These are phyloP conservation scores for Fusarium annulatum DNA, from an alignment of 2,329 filamentous ascomycete species.

Conservation along the genomic window DNA sequence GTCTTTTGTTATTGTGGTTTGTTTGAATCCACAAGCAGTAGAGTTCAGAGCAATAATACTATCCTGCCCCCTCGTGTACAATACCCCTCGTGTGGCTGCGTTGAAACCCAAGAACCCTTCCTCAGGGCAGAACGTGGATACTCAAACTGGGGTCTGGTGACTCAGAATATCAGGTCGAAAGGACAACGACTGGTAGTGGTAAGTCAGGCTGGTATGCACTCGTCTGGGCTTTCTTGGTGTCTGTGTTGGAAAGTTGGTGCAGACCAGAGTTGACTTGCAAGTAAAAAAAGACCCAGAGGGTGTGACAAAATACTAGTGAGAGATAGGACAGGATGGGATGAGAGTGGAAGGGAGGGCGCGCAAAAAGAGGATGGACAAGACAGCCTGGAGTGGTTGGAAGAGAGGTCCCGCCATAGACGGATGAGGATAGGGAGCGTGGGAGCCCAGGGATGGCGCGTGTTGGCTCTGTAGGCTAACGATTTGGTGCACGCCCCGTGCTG, in stretches of 20 bases:
- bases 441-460: slow-evolving; percentile 40
- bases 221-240: slow-evolving; percentile 14
- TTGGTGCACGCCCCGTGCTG: slow-evolving; percentile 21
- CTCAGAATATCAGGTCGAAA: slow-evolving; percentile 42
- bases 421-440: neutral
- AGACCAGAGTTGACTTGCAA: slow-evolving; percentile 16
- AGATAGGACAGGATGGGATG: slow-evolving; percentile 26
- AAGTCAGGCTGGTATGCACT: slow-evolving; percentile 47
- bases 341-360: slow-evolving; percentile 28
- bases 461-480: slow-evolving; percentile 29
- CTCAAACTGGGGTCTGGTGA: slow-evolving; percentile 41
- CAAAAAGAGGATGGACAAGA: slow-evolving; percentile 28
- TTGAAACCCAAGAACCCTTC: slow-evolving; percentile 38
- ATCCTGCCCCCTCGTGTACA: neutral
- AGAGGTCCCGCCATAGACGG: slow-evolving; percentile 11
- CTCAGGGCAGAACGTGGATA: slow-evolving; percentile 44
- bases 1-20: slow-evolving; percentile 25
- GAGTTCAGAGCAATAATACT: neutral
- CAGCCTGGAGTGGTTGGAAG: slow-evolving; percentile 31
- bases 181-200: slow-evolving; percentile 43
- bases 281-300: slow-evolving; percentile 32
- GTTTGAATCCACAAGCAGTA: slow-evolving; percentile 14
- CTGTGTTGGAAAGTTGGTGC: slow-evolving; percentile 40
- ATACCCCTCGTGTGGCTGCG: slow-evolving; percentile 41
- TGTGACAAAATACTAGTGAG: slow-evolving; percentile 30